Evolutionary conservation across 352 stramenopile species (phyloP), one percentile per base, ranked within the genome.

Genomic region (Aphanomyces stellatus): DNA sequence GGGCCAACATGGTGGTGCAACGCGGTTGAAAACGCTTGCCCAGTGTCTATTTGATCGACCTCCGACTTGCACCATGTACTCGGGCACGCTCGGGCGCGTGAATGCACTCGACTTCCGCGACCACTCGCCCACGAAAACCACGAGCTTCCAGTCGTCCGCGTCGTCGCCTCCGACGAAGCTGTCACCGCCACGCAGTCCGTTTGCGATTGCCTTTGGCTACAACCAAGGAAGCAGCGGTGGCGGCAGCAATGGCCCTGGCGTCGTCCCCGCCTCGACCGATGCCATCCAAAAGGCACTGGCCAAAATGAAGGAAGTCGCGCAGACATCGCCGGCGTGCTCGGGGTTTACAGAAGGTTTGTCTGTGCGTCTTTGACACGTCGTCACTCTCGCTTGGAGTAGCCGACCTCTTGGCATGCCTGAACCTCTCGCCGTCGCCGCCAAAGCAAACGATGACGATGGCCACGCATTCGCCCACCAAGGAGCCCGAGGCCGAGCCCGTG

Each of bases 21-120:
- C n/a, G n/a, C n/a, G n/a, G n/a, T n/a, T n/a, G n/a, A n/a, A n/a
- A n/a, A n/a, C n/a, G n/a, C n/a, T n/a, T n/a, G n/a, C n/a, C n/a
- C n/a, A n/a, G n/a, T n/a, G n/a, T n/a, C n/a, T n/a, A n/a, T n/a
- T n/a, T n/a, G n/a, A n/a, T n/a, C n/a, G n/a, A n/a, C n/a, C n/a
- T n/a, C n/a, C n/a, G n/a, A n/a, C n/a, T n/a, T n/a, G n/a, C 13
- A 10, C 0, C 6, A 64, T 64, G 55, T 64, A 64, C 55, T 51
- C 55, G n/a, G 55, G 55, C 10, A 46, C 55, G n/a, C 37, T 64
- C 5, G 55, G 55, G 10, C 33, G 55, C 11, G 55, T 64, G 35
- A 64, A 64, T 34, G 55, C 55, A 5, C 55, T 64, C 55, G 55
- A 64, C 33, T 64, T 64, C 55, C 55, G 55, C 22, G 37, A 46